A percentile compares a stretch with the other conserved stretches of the same genome.
phyloP scores from a whole-genome alignment of 495 filamentous ascomycete genomes.

The Xylaria telfairii region DNA sequence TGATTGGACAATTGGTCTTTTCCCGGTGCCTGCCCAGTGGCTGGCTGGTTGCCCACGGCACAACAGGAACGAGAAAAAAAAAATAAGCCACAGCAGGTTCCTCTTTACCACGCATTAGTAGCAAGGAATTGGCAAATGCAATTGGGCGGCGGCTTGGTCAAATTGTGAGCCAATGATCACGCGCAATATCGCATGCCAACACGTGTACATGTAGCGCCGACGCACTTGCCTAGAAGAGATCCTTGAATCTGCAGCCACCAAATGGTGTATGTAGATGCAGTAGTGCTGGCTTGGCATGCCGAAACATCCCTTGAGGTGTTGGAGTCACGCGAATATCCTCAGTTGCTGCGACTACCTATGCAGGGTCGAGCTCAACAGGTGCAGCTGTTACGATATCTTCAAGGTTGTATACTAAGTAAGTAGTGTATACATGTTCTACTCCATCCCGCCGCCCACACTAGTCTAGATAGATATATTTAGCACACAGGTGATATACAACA shows the following conservation, averaged over 20 bases:
- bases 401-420: too few species aligned
- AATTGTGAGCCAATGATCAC: slow-evolving; percentile 14
- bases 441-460: slow-evolving; percentile 1
- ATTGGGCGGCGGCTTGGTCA: slow-evolving; percentile 5
- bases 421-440: background rate
- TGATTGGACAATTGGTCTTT: slow-evolving; percentile 5
- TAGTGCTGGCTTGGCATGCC: slow-evolving; percentile 9
- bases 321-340: background rate
- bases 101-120: background rate
- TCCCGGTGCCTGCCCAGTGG: too few species aligned
- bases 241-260: slow-evolving; percentile 10
- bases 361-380: background rate
- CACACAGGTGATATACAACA: too few species aligned
- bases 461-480: too few species aligned
- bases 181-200: background rate
- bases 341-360: background rate
- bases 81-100: background rate
- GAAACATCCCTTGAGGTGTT: background rate
- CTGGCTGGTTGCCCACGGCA: background rate
- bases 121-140: slow-evolving; percentile 7
- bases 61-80: background rate
- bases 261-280: slow-evolving; percentile 13
- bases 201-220: slow-evolving; percentile 7
- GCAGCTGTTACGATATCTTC: background rate
- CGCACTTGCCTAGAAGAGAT: slow-evolving; percentile 11